A percentile compares a stretch with the other conserved stretches of the same genome.
Evolutionary conservation across 2,329 filamentous ascomycete species (phyloP).

Genomic region (Fusarium pininemorale): DNA sequence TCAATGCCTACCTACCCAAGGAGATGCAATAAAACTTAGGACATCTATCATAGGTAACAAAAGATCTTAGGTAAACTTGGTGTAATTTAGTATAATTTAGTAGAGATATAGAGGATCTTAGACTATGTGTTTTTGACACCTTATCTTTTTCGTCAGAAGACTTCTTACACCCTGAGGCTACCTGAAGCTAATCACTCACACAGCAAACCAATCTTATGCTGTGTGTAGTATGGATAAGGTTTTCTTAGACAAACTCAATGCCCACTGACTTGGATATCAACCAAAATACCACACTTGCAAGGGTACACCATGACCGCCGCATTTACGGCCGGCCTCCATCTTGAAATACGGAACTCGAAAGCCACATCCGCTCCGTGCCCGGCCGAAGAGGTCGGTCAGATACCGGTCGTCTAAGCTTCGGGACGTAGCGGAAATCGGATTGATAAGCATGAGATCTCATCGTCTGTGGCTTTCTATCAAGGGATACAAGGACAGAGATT

Average conservation of each 20-base stretch:
- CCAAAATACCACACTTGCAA: neutral
- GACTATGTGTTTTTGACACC: no score
- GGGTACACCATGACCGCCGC: neutral
- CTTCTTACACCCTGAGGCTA: no score
- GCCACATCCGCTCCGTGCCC: slow-evolving; percentile 20
- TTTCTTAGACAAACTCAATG: no score
- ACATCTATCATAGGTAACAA: no score
- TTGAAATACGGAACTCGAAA: neutral
- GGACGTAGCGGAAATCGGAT: neutral
- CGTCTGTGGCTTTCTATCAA: neutral
- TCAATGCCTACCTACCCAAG: neutral
- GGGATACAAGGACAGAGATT: neutral
- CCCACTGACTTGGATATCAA: neutral
- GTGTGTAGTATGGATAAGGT: neutral
- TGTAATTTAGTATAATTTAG: no score
- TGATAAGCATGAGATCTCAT: neutral
- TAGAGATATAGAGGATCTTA: no score
- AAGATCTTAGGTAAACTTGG: no score
- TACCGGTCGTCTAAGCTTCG: slow-evolving; percentile 1
- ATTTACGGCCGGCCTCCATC: neutral
- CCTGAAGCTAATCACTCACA: neutral
- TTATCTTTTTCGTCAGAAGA: no score
- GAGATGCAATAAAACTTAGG: no score
- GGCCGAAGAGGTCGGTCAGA: neutral
- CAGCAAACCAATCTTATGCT: neutral